Base-by-base conservation (phyloP, 257 asterid genomes). In the Echium plantagineum region DNA sequence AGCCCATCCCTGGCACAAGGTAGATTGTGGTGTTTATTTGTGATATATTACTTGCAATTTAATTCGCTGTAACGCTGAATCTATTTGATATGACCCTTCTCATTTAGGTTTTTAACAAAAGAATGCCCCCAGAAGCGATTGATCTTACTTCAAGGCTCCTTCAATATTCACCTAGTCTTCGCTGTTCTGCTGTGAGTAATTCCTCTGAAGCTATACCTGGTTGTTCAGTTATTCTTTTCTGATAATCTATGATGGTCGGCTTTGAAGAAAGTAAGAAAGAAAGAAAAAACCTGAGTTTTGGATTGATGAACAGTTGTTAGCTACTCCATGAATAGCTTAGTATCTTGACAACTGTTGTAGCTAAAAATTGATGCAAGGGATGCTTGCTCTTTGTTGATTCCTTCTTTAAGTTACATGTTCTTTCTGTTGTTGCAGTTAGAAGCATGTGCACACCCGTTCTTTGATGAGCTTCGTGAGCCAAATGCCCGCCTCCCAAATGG, bases 1-100 rank as follows among this genome's bases (percentile, higher is more conserved):
- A 80, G 94, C 95, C 57, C 95, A 89, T 79, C 95, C 97, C 15
- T 89, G 97, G 97, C 95, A 90, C 78, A 82, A 82, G 82, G 89
- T 82, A 66, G 51, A 68, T 16, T 54, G 57, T 31, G 53, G 49
- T 31, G 8, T 21, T 30, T 21, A 32, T 51, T 46, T 15, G 19
- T 58, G 26, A 49, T 30, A 55, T 21, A 21, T 21, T 53, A 3
- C 35, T 46, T 63, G 38, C 17, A 17, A n/a, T 20, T 59, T 48
- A 13, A 17, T 32, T 49, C 55, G 4, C 18, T 38, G 54, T 52
- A 49, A 46, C 48, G 38, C 70, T 18, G 56, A 47, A 58, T 47
- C 62, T 66, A 21, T 71, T 48, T 69, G 58, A 73, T 46, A n/a
- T 26, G 26, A 35, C 72, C 65, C 59, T 28, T 13, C 5, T 69